phyloP scores from a whole-genome alignment of 768 basidiomycete species.

The Collybia sp. region DNA sequence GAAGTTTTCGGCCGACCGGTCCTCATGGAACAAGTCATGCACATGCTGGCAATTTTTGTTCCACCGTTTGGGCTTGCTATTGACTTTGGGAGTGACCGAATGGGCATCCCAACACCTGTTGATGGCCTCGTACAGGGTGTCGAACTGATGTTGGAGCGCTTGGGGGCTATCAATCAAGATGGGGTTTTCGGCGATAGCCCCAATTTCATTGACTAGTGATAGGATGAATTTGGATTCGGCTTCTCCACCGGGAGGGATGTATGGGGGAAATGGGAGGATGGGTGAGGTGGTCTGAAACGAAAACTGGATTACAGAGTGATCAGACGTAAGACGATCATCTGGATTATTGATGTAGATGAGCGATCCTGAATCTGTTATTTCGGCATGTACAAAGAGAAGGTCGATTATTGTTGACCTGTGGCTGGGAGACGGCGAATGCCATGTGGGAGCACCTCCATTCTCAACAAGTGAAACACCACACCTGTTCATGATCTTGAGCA shows the following conservation, averaged over 20 bases:
- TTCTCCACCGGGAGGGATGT: not conserved
- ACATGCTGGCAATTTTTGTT: not conserved
- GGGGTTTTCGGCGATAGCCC: too few relatives aligned
- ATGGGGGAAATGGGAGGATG: not conserved
- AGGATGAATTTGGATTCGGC: too few relatives aligned
- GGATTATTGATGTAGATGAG: not conserved
- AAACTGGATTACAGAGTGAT: not conserved
- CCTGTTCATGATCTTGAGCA: not conserved
- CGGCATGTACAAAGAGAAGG: not conserved
- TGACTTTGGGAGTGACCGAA: too few relatives aligned
- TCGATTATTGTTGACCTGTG: not conserved
- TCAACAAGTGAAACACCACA: not conserved
- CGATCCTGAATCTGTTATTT: not conserved
- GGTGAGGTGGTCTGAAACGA: not conserved
- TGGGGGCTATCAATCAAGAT: too few relatives aligned
- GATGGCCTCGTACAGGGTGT: too few relatives aligned
- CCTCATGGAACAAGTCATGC: not conserved
- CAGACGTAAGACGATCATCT: not conserved
- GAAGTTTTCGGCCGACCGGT: not conserved
- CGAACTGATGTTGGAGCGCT: too few relatives aligned
- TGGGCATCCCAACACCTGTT: too few relatives aligned
- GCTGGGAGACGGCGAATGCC: not conserved
- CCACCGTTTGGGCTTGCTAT: too few relatives aligned
- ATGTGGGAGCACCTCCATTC: not conserved
- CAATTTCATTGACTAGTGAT: too few relatives aligned